phyloP scores from a whole-genome alignment of 805 yeast genomes.

The Starmerella geochares region DNA sequence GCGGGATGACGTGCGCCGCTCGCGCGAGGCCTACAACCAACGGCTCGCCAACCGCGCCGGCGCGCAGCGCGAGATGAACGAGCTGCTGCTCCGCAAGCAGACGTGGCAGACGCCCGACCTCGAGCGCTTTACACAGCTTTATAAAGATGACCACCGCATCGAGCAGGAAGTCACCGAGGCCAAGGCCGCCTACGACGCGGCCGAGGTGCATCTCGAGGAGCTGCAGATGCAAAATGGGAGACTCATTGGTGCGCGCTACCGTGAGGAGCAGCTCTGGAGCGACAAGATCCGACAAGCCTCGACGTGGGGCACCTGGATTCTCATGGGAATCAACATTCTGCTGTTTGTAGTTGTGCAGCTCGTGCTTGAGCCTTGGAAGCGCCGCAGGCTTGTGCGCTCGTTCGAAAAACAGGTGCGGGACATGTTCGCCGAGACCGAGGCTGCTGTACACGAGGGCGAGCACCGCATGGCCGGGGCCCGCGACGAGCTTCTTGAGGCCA shows the following conservation, averaged over 20 bases:
- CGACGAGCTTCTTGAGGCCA: background rate
- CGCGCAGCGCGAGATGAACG: conserved; percentile 80
- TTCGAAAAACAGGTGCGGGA: conserved; percentile 70
- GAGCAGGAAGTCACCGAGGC: conserved; percentile 50
- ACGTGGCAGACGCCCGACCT: conserved; percentile 71
- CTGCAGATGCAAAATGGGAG: conserved; percentile 58
- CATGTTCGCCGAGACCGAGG: conserved; percentile 13
- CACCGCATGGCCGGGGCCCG: background rate
- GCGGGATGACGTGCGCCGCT: conserved; percentile 37
- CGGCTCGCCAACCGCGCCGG: conserved; percentile 39
- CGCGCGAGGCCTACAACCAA: conserved; percentile 35
- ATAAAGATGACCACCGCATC: conserved; percentile 68
- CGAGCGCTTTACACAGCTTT: conserved; percentile 72
- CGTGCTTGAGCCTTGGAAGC: conserved; percentile 88
- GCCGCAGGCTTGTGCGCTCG: conserved; percentile 65
- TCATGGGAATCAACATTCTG: conserved; percentile 77
- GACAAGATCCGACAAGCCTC: conserved; percentile 89
- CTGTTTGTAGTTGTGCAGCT: conserved; percentile 74
- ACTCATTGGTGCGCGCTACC: conserved; percentile 77
- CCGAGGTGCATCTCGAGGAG: conserved; percentile 47
- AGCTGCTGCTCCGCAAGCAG: conserved; percentile 71
- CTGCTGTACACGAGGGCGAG: background rate
- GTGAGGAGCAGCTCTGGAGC: conserved; percentile 97
- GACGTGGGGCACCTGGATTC: conserved; percentile 89
- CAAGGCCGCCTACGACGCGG: conserved; percentile 43